A percentile compares a stretch with the other conserved stretches of the same genome.
Conservation (phyloP, 179 eudicot genomes). For the Drosera spatulata region DNA sequence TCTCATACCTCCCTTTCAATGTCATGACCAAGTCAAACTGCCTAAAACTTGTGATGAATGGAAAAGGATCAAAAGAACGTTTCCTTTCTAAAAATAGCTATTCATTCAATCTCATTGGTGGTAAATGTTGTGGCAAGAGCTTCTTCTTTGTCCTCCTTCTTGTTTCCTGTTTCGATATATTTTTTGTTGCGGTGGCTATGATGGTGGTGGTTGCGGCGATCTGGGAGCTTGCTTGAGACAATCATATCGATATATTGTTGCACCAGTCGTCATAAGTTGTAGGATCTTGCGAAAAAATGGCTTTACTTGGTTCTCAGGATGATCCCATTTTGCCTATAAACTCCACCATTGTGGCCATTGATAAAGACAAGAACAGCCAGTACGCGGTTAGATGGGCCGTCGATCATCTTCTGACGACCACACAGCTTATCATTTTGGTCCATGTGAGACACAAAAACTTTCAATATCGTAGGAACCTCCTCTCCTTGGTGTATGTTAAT, state of each 20-base stretch:
- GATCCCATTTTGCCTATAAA: slow-evolving; percentile 11
- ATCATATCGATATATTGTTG: background rate
- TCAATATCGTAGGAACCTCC: slow-evolving; percentile 21
- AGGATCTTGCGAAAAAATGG: background rate
- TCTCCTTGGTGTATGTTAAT: background rate
- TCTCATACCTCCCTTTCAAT: too few species aligned
- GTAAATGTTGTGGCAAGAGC: background rate
- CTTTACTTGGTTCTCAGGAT: background rate
- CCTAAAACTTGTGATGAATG: background rate
- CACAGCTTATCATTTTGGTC: slow-evolving; percentile 22
- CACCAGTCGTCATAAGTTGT: background rate
- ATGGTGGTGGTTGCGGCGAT: background rate
- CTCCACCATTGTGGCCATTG: slow-evolving; percentile 40
- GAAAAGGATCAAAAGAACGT: background rate
- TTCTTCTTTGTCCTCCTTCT: background rate
- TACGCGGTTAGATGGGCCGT: slow-evolving; percentile 68
- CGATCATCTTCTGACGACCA: slow-evolving; percentile 31
- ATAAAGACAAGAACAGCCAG: slow-evolving; percentile 61
- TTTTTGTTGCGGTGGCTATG: background rate
- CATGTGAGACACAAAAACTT: slow-evolving; percentile 37
- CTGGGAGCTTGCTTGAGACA: too few species aligned
- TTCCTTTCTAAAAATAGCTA: background rate
- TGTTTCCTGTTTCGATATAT: background rate
- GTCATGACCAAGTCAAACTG: background rate
- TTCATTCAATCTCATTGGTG: background rate